Evolutionary conservation across 305 asterid species (phyloP), one percentile per base, ranked within the genome.

Genomic region (Fraxinus albicans): DNA sequence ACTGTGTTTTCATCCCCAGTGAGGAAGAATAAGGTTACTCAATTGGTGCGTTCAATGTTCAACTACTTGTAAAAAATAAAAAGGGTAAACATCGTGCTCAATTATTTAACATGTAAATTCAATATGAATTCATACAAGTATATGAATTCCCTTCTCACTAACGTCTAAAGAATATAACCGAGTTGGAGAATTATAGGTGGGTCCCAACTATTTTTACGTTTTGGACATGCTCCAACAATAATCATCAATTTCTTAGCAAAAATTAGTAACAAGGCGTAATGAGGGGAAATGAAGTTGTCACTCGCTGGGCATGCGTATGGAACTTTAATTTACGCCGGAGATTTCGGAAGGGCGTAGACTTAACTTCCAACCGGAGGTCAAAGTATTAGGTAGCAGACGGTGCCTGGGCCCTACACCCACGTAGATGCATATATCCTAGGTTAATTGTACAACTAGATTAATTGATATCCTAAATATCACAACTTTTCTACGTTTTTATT

Each of bases 281-380:
- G 29, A 60, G 31, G 69, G 69, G 69, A n/a, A 19, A 19, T 58
- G 69, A 21, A 74, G 60, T 73, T 1, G 2, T 47, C 60, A 84
- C 84, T 84, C 87, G 73, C 44, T 36, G 27, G 44, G 33, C 25
- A 2, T 67, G 84, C 76, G 82, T n/a, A n/a, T 44, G 78, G 70
- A 44, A 80, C 25, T 55, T 55, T 55, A 50, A 50, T 0, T 55
- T 0, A 73, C 89, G 93, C 89, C 91, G 93, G 7, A 85, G 90
- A 90, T 90, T 83, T 84, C 89, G 93, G 93, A 77, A 55, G 82
- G 31, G 47, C 42, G 60, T 15, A 19, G 25, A 5, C 73, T 1
- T 17, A 38, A 34, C 78, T 38, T 80, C 73, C 79, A 81, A 80
- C 33, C 75, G 85, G 79, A 67, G 36, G 88, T 86, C 89, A 83